Conservation (phyloP, 2,329 filamentous ascomycete genomes). For the Rugonectria rugulosa region DNA sequence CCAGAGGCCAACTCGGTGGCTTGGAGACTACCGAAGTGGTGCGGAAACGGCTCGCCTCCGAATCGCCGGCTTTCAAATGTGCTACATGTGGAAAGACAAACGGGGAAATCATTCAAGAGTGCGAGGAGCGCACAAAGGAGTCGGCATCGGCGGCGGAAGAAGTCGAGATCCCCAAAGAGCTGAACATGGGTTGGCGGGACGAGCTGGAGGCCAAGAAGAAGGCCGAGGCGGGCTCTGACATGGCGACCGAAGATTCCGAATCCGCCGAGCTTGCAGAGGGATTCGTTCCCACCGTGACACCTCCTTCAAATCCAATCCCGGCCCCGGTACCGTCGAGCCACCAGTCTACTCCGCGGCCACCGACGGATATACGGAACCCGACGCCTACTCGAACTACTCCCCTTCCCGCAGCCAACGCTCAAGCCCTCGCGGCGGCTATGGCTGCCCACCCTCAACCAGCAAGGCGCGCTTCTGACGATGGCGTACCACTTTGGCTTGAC, state of each 20-base stretch:
- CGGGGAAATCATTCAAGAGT: slow-evolving; percentile 75
- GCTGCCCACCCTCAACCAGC: slow-evolving; percentile 27
- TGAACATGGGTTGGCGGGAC: slow-evolving; percentile 76
- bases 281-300: slow-evolving; percentile 59
- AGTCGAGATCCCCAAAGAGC: slow-evolving; percentile 60
- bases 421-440: not conserved
- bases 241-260: slow-evolving; percentile 47
- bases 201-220: slow-evolving; percentile 61
- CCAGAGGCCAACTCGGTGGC: slow-evolving; percentile 87
- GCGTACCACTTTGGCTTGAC: slow-evolving; percentile 79
- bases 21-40: slow-evolving; percentile 77
- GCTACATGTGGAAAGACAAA: slow-evolving; percentile 74
- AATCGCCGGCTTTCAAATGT: slow-evolving; percentile 74
- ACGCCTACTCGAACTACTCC: slow-evolving; percentile 24
- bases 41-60: slow-evolving; percentile 72
- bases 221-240: slow-evolving; percentile 14
- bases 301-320: slow-evolving; percentile 5
- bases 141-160: slow-evolving; percentile 46
- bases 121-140: slow-evolving; percentile 63
- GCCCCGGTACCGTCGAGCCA: not conserved
- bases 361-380: slow-evolving; percentile 21
- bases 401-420: slow-evolving; percentile 14
- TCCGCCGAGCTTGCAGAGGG: slow-evolving; percentile 63
- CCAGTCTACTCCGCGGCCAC: slow-evolving; percentile 10
- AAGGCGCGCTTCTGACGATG: slow-evolving; percentile 47